Conservation (phyloP, 768 basidiomycete species). For the Boletales sp. region DNA sequence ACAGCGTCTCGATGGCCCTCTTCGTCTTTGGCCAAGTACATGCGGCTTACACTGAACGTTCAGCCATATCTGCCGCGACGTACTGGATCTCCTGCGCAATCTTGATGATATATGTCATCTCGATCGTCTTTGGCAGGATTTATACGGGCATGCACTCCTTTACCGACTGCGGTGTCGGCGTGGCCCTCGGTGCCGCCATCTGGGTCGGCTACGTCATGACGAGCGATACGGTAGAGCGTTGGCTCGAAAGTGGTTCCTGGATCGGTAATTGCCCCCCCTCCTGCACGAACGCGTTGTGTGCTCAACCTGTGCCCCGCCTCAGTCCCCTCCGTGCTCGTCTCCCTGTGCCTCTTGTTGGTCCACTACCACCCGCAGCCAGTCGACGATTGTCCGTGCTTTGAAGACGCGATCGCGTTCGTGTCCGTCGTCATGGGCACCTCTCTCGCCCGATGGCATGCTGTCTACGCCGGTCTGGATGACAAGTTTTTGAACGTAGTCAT, state of each 20-base stretch:
- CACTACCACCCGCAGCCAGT: constrained; percentile 92
- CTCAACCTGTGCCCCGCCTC: not conserved
- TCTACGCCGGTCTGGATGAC: constrained; percentile 39
- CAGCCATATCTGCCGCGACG: constrained; percentile 41
- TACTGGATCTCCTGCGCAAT: constrained; percentile 42
- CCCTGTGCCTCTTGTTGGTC: constrained; percentile 68
- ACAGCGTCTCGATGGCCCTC: constrained; percentile 84
- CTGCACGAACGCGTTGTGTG: constrained; percentile 2
- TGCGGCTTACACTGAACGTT: constrained; percentile 38
- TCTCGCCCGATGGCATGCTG: constrained; percentile 62
- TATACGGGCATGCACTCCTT: constrained; percentile 91
- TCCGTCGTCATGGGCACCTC: constrained; percentile 77
- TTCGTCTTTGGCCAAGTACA: constrained; percentile 65
- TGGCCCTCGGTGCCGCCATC: constrained; percentile 59
- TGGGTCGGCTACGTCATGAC: constrained; percentile 47
- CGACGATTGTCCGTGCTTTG: constrained; percentile 97
- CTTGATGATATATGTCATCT: constrained; percentile 58
- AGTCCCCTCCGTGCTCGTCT: constrained; percentile 61
- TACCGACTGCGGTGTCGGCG: constrained; percentile 65
- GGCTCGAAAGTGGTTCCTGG: constrained; percentile 37
- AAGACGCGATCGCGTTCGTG: constrained; percentile 93
- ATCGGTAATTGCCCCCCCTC: constrained; percentile 23
- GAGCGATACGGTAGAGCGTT: constrained; percentile 39
- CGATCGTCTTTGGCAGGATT: constrained; percentile 75
- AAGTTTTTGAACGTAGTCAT: constrained; percentile 36